Evolutionary conservation across 768 basidiomycete species (phyloP), one percentile per base, ranked within the genome.

Genomic region (Tricholomella constricta): DNA sequence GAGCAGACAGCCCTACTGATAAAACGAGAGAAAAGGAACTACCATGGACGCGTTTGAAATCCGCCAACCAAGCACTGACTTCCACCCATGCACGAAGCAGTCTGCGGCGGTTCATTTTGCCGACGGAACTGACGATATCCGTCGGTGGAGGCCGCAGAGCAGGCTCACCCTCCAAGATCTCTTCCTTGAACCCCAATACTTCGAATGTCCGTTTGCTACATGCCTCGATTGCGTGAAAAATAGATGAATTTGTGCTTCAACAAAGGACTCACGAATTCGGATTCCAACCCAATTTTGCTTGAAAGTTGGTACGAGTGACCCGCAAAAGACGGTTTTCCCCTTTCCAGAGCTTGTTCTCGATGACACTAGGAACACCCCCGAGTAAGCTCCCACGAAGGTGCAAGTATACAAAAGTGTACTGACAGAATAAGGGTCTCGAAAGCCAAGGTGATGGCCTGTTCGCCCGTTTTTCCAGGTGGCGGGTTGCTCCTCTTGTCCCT

Each of bases 21-120:
- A 44, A 20, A 20, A 22, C 7, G 23, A 45, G 12, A 31, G 36
- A 31, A 10, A 48, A 37, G 45, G 14, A 48, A 22, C 72, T 65
- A 84, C 81, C 65, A 57, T 81, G 58, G 23, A 71, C 64, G 31
- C 76, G 78, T 48, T 73, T 77, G 57, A 78, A 89, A 48, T 89
- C 81, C 4, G 75, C 69, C 17, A 86, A 60, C 84, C 85, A 93
- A 3, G 88, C 80, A 35, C 79, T 71, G 7, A 86, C 69, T 64
- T 94, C 91, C 15, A 91, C 78, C 91, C 91, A 93, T 25, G 86
- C 88, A 29, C 91, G 81, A 43, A 93, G 76, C 3, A 93, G 76
- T 62, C 78, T 85, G 20, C 78, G 78, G 4, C 85, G 78, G 55
- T 77, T 80, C 50, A 75, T 72, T 52, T 69, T 77, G 15, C 85